These are phyloP conservation scores for Alternaria solani DNA, from an alignment of 2,329 filamentous ascomycete genomes.

Conservation along the genomic window DNA sequence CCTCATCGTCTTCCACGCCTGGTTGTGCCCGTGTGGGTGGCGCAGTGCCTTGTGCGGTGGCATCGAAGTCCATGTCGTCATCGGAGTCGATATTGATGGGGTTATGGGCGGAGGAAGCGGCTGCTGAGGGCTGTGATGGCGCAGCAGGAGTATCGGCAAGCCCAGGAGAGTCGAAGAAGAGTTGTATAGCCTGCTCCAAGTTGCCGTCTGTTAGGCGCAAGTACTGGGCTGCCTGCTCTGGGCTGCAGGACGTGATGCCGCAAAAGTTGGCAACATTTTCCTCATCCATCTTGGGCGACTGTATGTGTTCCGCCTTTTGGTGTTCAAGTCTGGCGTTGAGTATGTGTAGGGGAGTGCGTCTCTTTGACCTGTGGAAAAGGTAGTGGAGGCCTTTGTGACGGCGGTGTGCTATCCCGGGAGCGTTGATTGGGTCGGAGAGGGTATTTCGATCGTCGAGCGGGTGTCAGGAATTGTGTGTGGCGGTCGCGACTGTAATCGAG, in stretches of 20 bases:
- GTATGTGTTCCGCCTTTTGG: constrained; percentile 5
- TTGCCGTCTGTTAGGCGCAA: constrained; percentile 85
- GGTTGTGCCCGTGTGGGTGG: constrained; percentile 31
- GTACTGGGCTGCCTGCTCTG: constrained; percentile 80
- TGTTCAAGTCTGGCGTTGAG: background rate
- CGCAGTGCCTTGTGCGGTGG: constrained; percentile 41
- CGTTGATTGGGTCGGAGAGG: background rate
- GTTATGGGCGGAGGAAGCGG: constrained; percentile 57
- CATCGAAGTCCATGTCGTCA: constrained; percentile 66
- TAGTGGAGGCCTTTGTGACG: background rate
- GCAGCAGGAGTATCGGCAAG: constrained; percentile 60
- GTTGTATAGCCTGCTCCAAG: constrained; percentile 82
- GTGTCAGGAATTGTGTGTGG: constrained; percentile 14
- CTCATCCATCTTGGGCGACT: constrained; percentile 46
- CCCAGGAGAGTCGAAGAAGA: constrained; percentile 90
- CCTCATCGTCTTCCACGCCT: constrained; percentile 83
- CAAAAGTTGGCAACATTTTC: constrained; percentile 78
- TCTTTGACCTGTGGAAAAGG: background rate
- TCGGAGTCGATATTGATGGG: constrained; percentile 80
- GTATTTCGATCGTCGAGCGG: background rate
- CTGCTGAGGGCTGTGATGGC: constrained; percentile 46
- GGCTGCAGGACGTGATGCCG: constrained; percentile 78
- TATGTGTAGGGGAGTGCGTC: background rate
- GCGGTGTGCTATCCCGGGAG: constrained; percentile 3
- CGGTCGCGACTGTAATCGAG: constrained; percentile 23